These are phyloP conservation scores for Naematelia aurantialba DNA, from an alignment of 768 basidiomycete genomes.

Conservation along the genomic window DNA sequence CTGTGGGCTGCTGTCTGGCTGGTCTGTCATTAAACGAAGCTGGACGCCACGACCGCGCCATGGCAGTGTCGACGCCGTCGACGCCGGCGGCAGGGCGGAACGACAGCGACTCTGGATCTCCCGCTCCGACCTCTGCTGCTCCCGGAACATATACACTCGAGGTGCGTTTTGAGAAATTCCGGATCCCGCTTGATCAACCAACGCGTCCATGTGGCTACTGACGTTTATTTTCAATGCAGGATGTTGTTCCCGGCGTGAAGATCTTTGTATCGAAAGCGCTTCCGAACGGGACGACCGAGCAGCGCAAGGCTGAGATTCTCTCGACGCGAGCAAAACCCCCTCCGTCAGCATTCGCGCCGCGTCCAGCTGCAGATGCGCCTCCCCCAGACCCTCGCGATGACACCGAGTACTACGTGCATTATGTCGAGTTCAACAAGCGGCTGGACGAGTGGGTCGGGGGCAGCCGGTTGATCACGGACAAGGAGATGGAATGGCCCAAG, in stretches of 20 bases:
- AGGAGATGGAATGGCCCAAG: conserved; percentile 87
- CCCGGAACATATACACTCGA: conserved; percentile 43
- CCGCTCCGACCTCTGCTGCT: conserved; percentile 36
- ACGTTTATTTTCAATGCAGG: conserved; percentile 55
- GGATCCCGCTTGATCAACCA: background rate
- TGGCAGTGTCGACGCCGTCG: conserved; percentile 45
- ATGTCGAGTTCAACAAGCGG: conserved; percentile 98
- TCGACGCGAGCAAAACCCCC: conserved; percentile 83
- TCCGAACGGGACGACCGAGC: conserved; percentile 70
- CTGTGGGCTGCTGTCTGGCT: too few relatives aligned
- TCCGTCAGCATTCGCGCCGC: conserved; percentile 45
- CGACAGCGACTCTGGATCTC: conserved; percentile 37
- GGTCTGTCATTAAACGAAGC: too few relatives aligned
- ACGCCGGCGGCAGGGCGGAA: conserved; percentile 27
- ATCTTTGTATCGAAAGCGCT: conserved; percentile 81
- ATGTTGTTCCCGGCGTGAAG: conserved; percentile 89
- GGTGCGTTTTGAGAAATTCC: conserved; percentile 21
- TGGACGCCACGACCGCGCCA: conserved; percentile 11
- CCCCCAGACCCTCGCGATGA: conserved; percentile 67
- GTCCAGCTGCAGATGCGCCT: conserved; percentile 53
- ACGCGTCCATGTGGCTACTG: too few relatives aligned
- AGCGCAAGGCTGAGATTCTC: conserved; percentile 90
- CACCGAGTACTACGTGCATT: conserved; percentile 94
- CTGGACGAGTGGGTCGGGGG: conserved; percentile 95
- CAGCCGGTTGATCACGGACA: conserved; percentile 72